phyloP scores from a whole-genome alignment of 345 rosid species.

The thale cress (Arabidopsis thaliana) region TAIR10.1 NC_003076.8:629001-629500 shows the following conservation, averaged over 20 bases:
- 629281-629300: not conserved
- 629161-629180: constrained; percentile 49
- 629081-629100: constrained; percentile 53
- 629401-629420: not conserved
- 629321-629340: not conserved
- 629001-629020: constrained; percentile 42
- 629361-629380: not conserved
- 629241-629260: constrained; percentile 4
- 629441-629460: not conserved
- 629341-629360: not conserved
- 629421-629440: not conserved
- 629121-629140: constrained; percentile 26
- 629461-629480: not conserved
- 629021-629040: constrained; percentile 31
- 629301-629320: constrained; percentile 6
- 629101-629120: constrained; percentile 38
- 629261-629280: not conserved
- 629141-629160: constrained; percentile 45
- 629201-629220: not conserved
- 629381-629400: not conserved
- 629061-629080: constrained; percentile 45
- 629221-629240: not conserved
- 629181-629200: not conserved
- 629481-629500: no score
- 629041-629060: constrained; percentile 40